phyloP scores from a whole-genome alignment of 805 yeast genomes.

The Kluyveromyces nonfermentans region DNA sequence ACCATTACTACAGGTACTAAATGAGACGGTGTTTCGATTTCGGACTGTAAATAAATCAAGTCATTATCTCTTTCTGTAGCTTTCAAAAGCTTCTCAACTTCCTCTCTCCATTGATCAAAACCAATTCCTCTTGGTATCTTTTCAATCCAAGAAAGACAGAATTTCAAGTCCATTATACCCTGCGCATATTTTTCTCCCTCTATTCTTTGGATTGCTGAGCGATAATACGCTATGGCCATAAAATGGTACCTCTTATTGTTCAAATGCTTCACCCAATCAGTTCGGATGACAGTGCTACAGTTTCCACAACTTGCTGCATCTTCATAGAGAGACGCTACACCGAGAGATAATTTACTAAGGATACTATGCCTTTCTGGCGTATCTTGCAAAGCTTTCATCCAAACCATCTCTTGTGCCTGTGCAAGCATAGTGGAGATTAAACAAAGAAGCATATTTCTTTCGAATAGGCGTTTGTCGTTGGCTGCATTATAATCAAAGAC shows the following conservation, averaged over 20 bases:
- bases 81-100: constrained; percentile 37
- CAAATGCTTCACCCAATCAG: constrained; percentile 59
- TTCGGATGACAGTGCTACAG: constrained; percentile 40
- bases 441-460: constrained; percentile 39
- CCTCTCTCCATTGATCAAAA: constrained; percentile 35
- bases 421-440: constrained; percentile 53
- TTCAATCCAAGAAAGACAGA: constrained; percentile 31
- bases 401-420: constrained; percentile 80
- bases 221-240: constrained; percentile 57
- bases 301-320: constrained; percentile 36
- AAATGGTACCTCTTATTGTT: constrained; percentile 56
- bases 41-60: constrained; percentile 58
- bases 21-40: constrained; percentile 44
- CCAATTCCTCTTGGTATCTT: constrained; percentile 35
- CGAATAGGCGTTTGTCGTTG: constrained; percentile 27
- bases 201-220: constrained; percentile 40
- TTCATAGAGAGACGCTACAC: constrained; percentile 49
- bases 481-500: constrained; percentile 20
- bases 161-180: constrained; percentile 44
- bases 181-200: constrained; percentile 48
- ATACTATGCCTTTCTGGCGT: constrained; percentile 42
- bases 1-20: constrained; percentile 47
- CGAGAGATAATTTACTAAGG: constrained; percentile 55
- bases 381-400: constrained; percentile 53
- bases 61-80: constrained; percentile 74